Percentiles rank a stretch among this genome's conserved stretches.
These are phyloP conservation scores for Closterium sp. DNA, from an alignment of 139 green algal genomes.

Conservation along the genomic window DNA sequence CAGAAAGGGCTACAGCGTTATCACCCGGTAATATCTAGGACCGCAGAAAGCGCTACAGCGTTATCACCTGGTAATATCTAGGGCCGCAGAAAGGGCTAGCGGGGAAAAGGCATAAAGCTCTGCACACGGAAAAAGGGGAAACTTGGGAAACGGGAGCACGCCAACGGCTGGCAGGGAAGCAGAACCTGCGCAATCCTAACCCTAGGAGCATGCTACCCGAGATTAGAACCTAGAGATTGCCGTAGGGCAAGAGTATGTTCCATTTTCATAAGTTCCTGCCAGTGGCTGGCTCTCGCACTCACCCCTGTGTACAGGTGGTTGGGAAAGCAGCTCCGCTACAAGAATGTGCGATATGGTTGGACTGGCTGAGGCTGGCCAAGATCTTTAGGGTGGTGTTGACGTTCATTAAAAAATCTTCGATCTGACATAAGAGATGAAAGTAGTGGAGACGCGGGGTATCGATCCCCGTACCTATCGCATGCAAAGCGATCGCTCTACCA, in stretches of 20 bases:
- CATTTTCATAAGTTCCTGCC: background rate
- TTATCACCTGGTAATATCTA: too few relatives aligned
- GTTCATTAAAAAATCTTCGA: too few relatives aligned
- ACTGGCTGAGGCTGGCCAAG: background rate
- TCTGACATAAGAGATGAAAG: background rate
- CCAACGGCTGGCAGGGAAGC: background rate
- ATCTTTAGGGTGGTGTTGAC: too few relatives aligned
- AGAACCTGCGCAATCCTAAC: background rate
- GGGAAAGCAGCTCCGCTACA: background rate
- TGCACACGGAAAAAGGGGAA: too few relatives aligned
- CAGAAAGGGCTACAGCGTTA: too few relatives aligned
- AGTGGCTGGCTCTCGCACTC: background rate
- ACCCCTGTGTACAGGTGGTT: background rate
- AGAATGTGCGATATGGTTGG: background rate
- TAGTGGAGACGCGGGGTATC: background rate
- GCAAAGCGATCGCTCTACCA: background rate
- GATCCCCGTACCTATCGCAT: background rate
- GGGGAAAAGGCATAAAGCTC: too few relatives aligned
- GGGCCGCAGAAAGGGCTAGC: too few relatives aligned
- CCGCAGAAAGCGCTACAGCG: too few relatives aligned
- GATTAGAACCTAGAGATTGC: background rate
- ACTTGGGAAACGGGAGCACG: too few relatives aligned
- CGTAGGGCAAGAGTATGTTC: background rate
- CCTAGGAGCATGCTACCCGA: background rate
- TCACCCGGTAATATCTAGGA: background rate